Evolutionary conservation across 2,329 filamentous ascomycete species (phyloP), one percentile per base, ranked within the genome.

Genomic region (Arthrobotrys iridis): DNA sequence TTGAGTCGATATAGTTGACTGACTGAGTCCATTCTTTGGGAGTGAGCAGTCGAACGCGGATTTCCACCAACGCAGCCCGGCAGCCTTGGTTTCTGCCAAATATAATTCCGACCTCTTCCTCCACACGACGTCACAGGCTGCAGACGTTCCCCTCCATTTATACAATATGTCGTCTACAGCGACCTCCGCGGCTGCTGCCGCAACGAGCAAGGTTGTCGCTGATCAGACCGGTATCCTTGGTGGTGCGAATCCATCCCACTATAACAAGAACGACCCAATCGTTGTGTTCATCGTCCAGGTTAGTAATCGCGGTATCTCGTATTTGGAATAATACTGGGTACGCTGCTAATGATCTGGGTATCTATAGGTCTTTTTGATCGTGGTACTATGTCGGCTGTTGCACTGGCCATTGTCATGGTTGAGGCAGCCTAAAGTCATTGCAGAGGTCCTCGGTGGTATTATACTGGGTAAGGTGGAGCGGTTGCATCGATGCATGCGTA

Each of bases 401-500:
- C 91, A 94, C 81, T 93, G 87, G 83, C 92, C 91, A 7, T 86
- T 94, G 3, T 90, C 90, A 78, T 90, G 89, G 79, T 85, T 95
- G 57, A 88, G 90, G 66, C 92, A 95, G 80, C 92, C 92, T 77
- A 88, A 90, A 50, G 92, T 95, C 78, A 93, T 95, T 79, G 90
- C 91, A 57, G 92, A 95, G 83, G 91, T 95, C 71, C 88, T 94
- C 65, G 91, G 90, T n/a, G 92, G 91, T 62, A 92, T 95, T 80
- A 82, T 97, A 37, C 86, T 97, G 0, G 93, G 77, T 78, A 75
- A 2, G 70, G 35, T n/a, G 11, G 13, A 18, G n/a, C 18, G n/a
- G 10, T 10, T 20, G 43, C 7, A 18, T 20, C 10, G 4, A n/a
- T 20, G 37, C 20, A 41, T 41, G 4, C 13, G 22, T 15, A 22